These are phyloP conservation scores for Camelina hispida DNA, from an alignment of 345 rosid genomes.

Conservation along the genomic window DNA sequence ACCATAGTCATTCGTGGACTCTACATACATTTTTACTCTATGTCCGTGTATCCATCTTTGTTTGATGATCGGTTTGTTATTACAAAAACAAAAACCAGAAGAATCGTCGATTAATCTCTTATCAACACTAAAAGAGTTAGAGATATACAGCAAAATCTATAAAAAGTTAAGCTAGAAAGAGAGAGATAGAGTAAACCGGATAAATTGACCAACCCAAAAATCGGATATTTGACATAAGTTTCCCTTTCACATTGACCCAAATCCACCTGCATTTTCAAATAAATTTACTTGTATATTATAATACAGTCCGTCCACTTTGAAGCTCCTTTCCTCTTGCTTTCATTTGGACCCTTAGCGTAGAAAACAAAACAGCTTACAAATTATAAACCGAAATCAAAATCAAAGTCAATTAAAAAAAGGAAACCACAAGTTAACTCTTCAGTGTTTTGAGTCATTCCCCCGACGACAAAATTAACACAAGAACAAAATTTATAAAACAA, in stretches of 20 bases:
- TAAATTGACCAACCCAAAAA: slow-evolving; percentile 22
- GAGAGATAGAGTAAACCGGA: background rate
- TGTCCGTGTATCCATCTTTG: background rate
- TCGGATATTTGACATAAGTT: slow-evolving; percentile 27
- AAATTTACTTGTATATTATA: background rate
- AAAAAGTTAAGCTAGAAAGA: background rate
- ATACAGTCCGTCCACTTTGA: background rate
- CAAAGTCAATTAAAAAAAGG: no score
- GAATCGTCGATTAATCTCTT: no score
- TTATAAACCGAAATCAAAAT: no score
- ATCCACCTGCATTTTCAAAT: slow-evolving; percentile 17
- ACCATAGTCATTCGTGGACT: background rate
- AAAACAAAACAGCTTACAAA: background rate
- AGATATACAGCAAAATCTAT: no score
- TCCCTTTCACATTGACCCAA: slow-evolving; percentile 20
- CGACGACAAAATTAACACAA: background rate
- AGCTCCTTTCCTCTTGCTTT: background rate
- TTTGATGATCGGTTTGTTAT: no score
- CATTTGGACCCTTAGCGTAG: slow-evolving; percentile 17
- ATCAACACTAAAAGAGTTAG: no score
- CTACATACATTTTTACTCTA: background rate
- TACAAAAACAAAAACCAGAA: no score
- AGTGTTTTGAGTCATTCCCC: no score
- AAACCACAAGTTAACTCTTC: no score
- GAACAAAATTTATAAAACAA: background rate